These are phyloP conservation scores for Xerocomellus chrysenteron DNA, from an alignment of 768 basidiomycete genomes.

Conservation along the genomic window DNA sequence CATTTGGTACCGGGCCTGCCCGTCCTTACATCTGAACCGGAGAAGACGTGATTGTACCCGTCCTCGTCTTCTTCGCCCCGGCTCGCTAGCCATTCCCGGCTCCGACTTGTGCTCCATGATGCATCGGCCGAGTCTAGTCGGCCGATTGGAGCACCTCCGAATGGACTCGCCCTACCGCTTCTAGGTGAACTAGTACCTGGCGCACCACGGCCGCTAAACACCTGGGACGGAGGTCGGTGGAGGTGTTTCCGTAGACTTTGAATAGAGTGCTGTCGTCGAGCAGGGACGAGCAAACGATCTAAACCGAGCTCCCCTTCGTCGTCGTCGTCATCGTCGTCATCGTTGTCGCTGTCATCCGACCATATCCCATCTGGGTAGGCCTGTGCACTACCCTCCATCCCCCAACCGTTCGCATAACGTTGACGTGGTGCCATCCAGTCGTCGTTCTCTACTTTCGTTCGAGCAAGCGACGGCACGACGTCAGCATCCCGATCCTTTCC, in stretches of 20 bases:
- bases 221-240: slow-evolving; percentile 21
- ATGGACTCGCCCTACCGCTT: slow-evolving; percentile 19
- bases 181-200: slow-evolving; percentile 13
- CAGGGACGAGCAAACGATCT: slow-evolving; percentile 63
- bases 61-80: slow-evolving; percentile 32
- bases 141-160: slow-evolving; percentile 3
- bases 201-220: slow-evolving; percentile 13
- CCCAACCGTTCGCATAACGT: slow-evolving; percentile 35
- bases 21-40: slow-evolving; percentile 16
- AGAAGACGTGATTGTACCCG: slow-evolving; percentile 23
- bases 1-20: slow-evolving; percentile 26
- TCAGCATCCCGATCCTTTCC: slow-evolving; percentile 33
- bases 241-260: slow-evolving; percentile 68
- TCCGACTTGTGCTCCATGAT: slow-evolving; percentile 21
- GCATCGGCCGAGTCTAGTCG: slow-evolving; percentile 18
- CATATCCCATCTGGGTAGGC: slow-evolving; percentile 15
- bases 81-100: slow-evolving; percentile 27
- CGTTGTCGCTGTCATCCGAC: slow-evolving; percentile 30
- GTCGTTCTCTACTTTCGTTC: slow-evolving; percentile 60
- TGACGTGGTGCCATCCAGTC: slow-evolving; percentile 42
- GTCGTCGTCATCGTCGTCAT: slow-evolving; percentile 46
- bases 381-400: slow-evolving; percentile 22
- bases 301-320: slow-evolving; percentile 63
- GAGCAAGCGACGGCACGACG: slow-evolving; percentile 61
- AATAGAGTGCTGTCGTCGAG: slow-evolving; percentile 74